Base-by-base conservation (phyloP, 495 filamentous ascomycete genomes). In the Penicillium pulvis region DNA sequence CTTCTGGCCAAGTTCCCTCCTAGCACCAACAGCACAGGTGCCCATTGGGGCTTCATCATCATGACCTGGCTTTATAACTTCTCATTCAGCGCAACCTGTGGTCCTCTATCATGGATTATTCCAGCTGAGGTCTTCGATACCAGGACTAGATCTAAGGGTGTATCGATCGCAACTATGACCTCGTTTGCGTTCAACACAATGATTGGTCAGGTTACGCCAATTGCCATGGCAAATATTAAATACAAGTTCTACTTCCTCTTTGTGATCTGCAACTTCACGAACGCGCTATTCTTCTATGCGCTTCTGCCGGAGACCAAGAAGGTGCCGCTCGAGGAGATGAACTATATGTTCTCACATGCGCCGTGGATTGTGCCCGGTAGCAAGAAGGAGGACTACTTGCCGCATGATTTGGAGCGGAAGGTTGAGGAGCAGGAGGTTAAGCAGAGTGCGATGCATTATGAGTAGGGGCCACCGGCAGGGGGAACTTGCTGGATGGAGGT, bases 21-120 rank as follows among this genome's bases (percentile, higher is more conserved):
- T 1, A 71, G 48, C 45, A 74, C 47, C 69, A 74, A 74, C 51
- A 87, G 85, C 69, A 69, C 66, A 43, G 77, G 76, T 23, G 86
- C 87, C n/a, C 80, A 83, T 28, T 90, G 87, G 84, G 88, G 83
- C 4, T 91, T 90, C 68, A 90, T 90, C 60, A 81, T 88, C 56
- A 83, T 85, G 52, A 88, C 85, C 26, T 89, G 86, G 86, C 62
- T 89, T 1, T 89, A 84, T 73, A 88, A 90, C 65, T 83, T 89
- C 73, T 83, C 78, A 23, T 90, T 88, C 77, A 84, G 80, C 3
- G 77, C 78, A 44, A 84, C 85, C 14, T 86, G 83, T 53, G 87
- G 87, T 19, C 86, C 87, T 1, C 71, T 90, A 1, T 70, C 71
- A 0, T 74, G 77, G 85, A 87, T 89, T 57, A 85, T 89, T 53